Evolutionary conservation across 306 rosid genomes (phyloP).

Genomic region (Geum urbanum): DNA sequence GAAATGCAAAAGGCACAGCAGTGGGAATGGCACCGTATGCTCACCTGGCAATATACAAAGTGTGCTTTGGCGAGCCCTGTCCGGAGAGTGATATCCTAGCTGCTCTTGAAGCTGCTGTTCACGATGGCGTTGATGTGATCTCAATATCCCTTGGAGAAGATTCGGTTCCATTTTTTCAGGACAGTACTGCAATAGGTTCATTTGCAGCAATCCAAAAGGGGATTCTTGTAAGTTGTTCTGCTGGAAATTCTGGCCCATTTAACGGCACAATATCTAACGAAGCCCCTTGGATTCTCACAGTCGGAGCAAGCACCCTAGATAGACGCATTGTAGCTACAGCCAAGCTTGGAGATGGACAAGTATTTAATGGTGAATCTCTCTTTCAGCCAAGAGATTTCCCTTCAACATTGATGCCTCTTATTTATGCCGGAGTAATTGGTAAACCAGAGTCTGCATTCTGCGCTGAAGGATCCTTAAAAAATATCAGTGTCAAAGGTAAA

Average conservation of each 20-base stretch:
- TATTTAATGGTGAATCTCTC: constrained; percentile 43
- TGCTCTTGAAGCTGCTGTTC: constrained; percentile 35
- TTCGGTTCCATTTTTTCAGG: constrained; percentile 46
- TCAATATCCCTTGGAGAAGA: constrained; percentile 52
- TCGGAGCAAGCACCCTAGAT: constrained; percentile 56
- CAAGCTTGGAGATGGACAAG: constrained; percentile 49
- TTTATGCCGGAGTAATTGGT: constrained; percentile 50
- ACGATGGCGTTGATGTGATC: constrained; percentile 62
- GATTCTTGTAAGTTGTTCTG: constrained; percentile 66
- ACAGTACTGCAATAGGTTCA: constrained; percentile 52
- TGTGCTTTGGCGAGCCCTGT: constrained; percentile 37
- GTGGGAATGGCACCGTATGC: constrained; percentile 73
- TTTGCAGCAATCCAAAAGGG: constrained; percentile 73
- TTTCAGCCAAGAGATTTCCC: constrained; percentile 37
- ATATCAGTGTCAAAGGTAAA: constrained; percentile 39
- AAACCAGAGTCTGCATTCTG: constrained; percentile 45
- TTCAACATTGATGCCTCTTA: constrained; percentile 37
- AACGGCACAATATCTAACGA: constrained; percentile 46
- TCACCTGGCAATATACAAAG: constrained; percentile 59
- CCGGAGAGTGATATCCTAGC: constrained; percentile 37
- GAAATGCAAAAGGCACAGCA: constrained; percentile 78
- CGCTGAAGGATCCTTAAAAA: constrained; percentile 42
- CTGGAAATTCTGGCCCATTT: constrained; percentile 67
- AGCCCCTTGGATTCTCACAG: constrained; percentile 72
- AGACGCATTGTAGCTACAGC: constrained; percentile 47